Conservation (phyloP, 2,329 filamentous ascomycete genomes). For the Scopulariopsis brevicaulis region DNA sequence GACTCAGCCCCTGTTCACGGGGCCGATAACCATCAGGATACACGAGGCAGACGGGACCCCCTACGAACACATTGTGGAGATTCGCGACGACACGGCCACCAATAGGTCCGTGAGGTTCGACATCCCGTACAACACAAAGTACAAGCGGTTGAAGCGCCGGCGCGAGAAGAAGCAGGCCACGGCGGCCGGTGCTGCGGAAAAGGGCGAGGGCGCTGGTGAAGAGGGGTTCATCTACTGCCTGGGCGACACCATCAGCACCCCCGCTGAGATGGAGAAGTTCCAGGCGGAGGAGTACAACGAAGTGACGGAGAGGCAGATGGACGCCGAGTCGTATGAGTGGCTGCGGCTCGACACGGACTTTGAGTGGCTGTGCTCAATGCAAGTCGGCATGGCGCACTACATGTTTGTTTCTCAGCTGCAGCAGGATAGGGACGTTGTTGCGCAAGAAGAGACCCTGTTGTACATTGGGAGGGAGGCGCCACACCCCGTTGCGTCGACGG, state of each 20-base stretch:
- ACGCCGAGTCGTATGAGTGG: constrained; percentile 96
- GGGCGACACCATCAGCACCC: constrained; percentile 76
- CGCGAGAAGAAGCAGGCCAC: constrained; percentile 57
- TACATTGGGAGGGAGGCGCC: constrained; percentile 57
- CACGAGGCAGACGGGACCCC: constrained; percentile 97
- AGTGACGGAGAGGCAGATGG: constrained; percentile 84
- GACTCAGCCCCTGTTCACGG: constrained; percentile 74
- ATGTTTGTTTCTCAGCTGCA: constrained; percentile 98
- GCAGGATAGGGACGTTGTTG: constrained; percentile 92
- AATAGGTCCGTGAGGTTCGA: constrained; percentile 66
- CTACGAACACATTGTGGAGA: constrained; percentile 95
- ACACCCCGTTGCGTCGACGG: constrained; percentile 76
- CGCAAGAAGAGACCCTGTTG: constrained; percentile 67
- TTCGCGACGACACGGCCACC: constrained; percentile 66
- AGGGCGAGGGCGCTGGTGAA: constrained; percentile 38
- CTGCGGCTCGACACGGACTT: constrained; percentile 97
- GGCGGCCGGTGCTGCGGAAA: constrained; percentile 38
- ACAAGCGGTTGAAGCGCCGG: constrained; percentile 86
- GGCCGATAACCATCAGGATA: constrained; percentile 94
- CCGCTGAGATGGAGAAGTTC: constrained; percentile 77
- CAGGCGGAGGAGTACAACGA: constrained; percentile 78
- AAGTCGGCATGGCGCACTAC: constrained; percentile 74
- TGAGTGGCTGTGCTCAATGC: constrained; percentile 88
- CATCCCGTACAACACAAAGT: constrained; percentile 98
- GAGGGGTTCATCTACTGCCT: constrained; percentile 83